Conservation (phyloP, 73 alveolate species). For the Paramecium tetraurelia region DNA sequence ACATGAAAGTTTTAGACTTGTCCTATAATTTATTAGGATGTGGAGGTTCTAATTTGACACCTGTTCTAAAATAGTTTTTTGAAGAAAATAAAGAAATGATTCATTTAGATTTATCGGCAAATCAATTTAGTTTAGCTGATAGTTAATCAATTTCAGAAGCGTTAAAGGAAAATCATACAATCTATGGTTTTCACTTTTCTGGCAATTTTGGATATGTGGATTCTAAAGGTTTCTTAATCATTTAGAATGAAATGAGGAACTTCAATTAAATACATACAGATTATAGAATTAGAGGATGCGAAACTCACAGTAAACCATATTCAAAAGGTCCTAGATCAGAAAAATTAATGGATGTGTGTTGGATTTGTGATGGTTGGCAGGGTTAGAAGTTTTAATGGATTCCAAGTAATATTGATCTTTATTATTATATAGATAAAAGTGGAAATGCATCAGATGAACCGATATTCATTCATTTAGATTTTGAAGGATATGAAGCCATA, state of each 20-base stretch:
- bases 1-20: not conserved
- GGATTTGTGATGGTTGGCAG: constrained; percentile 64
- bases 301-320: constrained; percentile 10
- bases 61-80: constrained; percentile 13
- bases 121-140: constrained; percentile 12
- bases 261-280: not conserved
- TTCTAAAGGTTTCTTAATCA: constrained; percentile 19
- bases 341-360: constrained; percentile 26
- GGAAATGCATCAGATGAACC: constrained; percentile 53
- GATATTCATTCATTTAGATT: constrained; percentile 41
- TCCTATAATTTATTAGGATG: constrained; percentile 29
- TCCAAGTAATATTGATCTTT: not conserved
- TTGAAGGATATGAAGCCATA: constrained; percentile 49
- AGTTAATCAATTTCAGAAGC: not conserved
- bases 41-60: not conserved
- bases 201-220: constrained; percentile 58
- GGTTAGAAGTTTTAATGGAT: constrained; percentile 17
- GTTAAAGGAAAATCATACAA: not conserved
- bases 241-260: not conserved
- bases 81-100: not conserved
- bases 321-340: not conserved
- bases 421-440: not conserved
- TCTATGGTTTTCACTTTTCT: constrained; percentile 54
- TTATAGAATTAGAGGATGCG: not conserved
- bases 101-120: constrained; percentile 39